phyloP scores from a whole-genome alignment of 108 stramenopile genomes.

The Skeletonema tropicum region DNA sequence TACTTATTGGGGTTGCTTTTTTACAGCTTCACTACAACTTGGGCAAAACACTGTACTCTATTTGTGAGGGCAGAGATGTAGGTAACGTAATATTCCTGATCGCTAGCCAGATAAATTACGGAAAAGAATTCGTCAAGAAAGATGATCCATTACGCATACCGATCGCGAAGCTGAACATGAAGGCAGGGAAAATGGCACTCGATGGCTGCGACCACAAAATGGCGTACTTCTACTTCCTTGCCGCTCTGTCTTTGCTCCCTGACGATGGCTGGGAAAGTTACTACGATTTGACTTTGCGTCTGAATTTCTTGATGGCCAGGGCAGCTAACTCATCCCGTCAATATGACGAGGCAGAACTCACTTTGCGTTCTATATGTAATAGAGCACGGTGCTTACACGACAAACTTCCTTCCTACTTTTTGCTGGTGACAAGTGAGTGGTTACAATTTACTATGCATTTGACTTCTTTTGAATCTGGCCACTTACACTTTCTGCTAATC shows the following conservation, averaged over 20 bases:
- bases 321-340: neutral
- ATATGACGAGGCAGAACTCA: neutral
- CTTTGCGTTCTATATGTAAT: neutral
- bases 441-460: neutral
- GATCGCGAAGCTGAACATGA: no score
- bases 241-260: constrained; percentile 13
- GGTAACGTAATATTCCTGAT: no score
- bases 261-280: constrained; percentile 9
- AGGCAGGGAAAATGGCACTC: constrained; percentile 30
- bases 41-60: no score
- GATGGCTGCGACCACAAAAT: constrained; percentile 25
- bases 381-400: neutral
- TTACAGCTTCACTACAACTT: no score
- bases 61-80: no score
- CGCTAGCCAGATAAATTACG: no score
- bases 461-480: neutral
- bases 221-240: constrained; percentile 25
- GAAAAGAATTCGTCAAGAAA: no score
- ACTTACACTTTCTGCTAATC: neutral
- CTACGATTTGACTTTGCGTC: constrained; percentile 1
- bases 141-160: no score
- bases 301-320: neutral
- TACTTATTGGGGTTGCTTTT: no score
- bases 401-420: neutral
- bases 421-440: neutral